Percentiles rank a stretch among this genome's conserved stretches.
phyloP scores from a whole-genome alignment of 1,284 basidiomycete genomes.

The Albatrellus sp. region DNA sequence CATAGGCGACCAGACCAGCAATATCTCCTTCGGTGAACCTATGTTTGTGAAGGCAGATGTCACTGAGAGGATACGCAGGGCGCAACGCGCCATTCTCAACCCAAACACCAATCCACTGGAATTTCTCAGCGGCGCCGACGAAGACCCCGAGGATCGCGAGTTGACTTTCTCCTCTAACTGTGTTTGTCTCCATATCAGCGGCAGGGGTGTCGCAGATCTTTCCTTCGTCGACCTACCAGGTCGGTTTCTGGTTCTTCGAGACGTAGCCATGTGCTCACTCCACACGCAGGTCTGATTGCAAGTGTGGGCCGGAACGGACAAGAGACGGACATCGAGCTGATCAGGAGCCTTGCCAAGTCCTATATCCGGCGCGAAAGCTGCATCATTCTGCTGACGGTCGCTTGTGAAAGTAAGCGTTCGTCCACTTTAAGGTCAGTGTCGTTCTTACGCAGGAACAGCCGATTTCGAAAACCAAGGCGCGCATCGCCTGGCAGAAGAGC shows the following conservation, averaged over 20 bases:
- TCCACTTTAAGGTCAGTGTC: not conserved
- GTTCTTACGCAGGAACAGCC: constrained; percentile 25
- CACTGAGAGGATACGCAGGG: constrained; percentile 53
- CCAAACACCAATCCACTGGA: constrained; percentile 24
- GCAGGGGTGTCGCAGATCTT: constrained; percentile 55
- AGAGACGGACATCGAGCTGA: constrained; percentile 43
- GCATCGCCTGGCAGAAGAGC: constrained; percentile 38
- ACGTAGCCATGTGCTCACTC: not conserved
- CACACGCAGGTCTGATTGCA: constrained; percentile 45
- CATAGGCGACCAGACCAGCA: constrained; percentile 30
- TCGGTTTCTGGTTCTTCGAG: constrained; percentile 14
- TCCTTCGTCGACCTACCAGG: constrained; percentile 66
- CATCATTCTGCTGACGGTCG: constrained; percentile 56
- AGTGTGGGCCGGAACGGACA: constrained; percentile 40
- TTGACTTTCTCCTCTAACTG: constrained; percentile 51
- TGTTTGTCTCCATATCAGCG: constrained; percentile 55
- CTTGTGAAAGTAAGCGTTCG: constrained; percentile 51
- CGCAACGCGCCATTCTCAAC: constrained; percentile 63
- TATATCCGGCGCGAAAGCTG: constrained; percentile 56
- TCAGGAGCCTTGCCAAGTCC: constrained; percentile 42
- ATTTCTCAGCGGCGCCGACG: constrained; percentile 28
- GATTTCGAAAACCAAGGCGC: constrained; percentile 71
- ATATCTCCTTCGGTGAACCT: constrained; percentile 36
- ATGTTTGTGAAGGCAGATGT: constrained; percentile 42
- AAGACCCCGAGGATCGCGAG: constrained; percentile 18